phyloP scores from a whole-genome alignment of 2,329 filamentous ascomycete species.

The Lecanosticta acicola region DNA sequence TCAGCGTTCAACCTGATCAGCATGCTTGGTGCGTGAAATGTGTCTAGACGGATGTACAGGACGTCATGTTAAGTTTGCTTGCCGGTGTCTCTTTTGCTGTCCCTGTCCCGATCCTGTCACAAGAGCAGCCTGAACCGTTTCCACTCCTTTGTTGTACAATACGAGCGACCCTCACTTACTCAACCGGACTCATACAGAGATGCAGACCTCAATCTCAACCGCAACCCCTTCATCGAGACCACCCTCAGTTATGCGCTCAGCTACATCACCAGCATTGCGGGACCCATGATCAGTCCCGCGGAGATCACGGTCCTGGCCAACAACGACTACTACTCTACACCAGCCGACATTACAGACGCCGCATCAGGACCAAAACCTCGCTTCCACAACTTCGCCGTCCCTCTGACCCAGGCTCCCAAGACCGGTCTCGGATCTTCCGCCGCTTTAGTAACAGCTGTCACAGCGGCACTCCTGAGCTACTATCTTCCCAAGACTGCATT shows the following conservation, averaged over 20 bases:
- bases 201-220: constrained; percentile 42
- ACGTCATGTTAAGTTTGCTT: background rate
- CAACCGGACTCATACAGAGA: constrained; percentile 24
- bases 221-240: constrained; percentile 88
- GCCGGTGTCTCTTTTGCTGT: background rate
- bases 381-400: constrained; percentile 73
- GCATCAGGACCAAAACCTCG: constrained; percentile 34
- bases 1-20: background rate
- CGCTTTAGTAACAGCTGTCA: constrained; percentile 83
- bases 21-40: background rate
- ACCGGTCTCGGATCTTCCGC: constrained; percentile 93
- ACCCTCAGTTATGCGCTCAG: constrained; percentile 81
- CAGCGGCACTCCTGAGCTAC: constrained; percentile 68
- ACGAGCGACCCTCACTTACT: constrained; percentile 16
- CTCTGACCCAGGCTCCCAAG: constrained; percentile 77
- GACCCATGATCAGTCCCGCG: constrained; percentile 57
- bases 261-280: constrained; percentile 58
- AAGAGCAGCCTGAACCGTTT: too few species aligned
- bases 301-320: constrained; percentile 86
- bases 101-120: background rate
- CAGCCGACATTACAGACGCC: constrained; percentile 36
- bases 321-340: constrained; percentile 91
- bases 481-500: constrained; percentile 58
- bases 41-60: background rate
- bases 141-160: constrained; percentile 2